Base-by-base conservation (phyloP, 2,329 filamentous ascomycete species). In the Elsinoe perseae region DNA sequence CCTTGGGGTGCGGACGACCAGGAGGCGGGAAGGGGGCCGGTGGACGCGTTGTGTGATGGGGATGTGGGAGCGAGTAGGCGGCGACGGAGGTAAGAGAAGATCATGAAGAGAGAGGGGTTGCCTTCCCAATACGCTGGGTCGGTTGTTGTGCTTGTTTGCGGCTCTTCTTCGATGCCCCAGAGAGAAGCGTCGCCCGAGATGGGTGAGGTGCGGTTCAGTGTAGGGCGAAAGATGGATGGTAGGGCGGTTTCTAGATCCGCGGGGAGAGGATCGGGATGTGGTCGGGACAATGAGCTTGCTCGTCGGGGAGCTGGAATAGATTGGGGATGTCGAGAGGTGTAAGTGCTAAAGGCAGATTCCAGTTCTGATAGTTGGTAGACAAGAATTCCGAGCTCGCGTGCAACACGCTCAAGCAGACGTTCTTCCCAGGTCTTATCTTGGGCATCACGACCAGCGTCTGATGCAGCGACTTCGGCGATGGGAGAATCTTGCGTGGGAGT, bases 261-360 rank as follows among this genome's bases (percentile, higher is more conserved):
- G 8, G 57, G 50, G 62, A 56, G 6, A 61, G 59, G 42, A 59
- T 44, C 8, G 67, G 65, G 30, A 65, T 61, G 58, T 69, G 65
- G 12, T 61, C n/a, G 57, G 40, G 48, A 61, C 44, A 42, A 16
- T 32, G 25, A 27, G 32, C 20, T 52, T 6, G 48, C 25, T 20
- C 28, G 48, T 46, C 46, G 56, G 36, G 60, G 61, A 38, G 50
- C 55, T 38, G 56, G 60, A 36, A 62, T 52, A 36, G 20, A 59
- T 59, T 56, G 56, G 54, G 61, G 14, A 66, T 66, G 63, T 63
- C 61, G 28, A 77, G 56, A 83, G 81, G 50, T 75, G 67, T 95
- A 95, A 0, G 88, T 89, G 12, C 84, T 87, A 68, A 97, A 97
- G 1, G 92, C 89, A 1, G 89, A 89, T 0, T 92, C 90, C 61